phyloP scores from a whole-genome alignment of 352 stramenopile genomes.

The Pythium phragmiticola region DNA sequence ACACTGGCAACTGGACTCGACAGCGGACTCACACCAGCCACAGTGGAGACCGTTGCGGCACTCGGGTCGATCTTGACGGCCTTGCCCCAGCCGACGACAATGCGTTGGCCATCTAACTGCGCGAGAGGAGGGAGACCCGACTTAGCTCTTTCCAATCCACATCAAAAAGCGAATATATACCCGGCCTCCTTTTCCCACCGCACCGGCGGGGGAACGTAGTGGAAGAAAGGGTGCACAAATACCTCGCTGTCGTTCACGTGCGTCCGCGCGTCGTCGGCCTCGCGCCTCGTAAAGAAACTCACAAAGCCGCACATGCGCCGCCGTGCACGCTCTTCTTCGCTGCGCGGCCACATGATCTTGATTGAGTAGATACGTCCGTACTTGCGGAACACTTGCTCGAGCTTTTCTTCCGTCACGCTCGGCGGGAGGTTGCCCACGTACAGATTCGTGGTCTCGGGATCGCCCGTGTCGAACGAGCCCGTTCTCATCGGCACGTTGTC shows the following conservation, averaged over 20 bases:
- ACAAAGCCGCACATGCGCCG: conserved; percentile 95
- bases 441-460: conserved; percentile 91
- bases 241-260: conserved; percentile 74
- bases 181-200: not conserved
- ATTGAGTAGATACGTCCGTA: conserved; percentile 94
- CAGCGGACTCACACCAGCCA: not conserved
- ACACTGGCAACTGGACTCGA: not conserved
- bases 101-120: conserved; percentile 69
- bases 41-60: conserved; percentile 1
- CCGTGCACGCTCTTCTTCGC: conserved; percentile 88
- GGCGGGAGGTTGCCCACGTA: conserved; percentile 94
- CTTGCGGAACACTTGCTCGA: conserved; percentile 85
- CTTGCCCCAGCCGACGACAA: conserved; percentile 82
- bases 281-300: conserved; percentile 86
- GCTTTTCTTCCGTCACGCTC: conserved; percentile 90
- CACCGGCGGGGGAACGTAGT: not conserved
- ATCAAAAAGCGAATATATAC: not conserved
- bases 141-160: conserved; percentile 9
- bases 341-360: conserved; percentile 99
- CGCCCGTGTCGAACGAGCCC: conserved; percentile 83
- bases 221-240: conserved; percentile 2
- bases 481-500: conserved; percentile 29
- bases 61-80: conserved; percentile 65
- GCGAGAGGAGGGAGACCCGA: conserved; percentile 4
- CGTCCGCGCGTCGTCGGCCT: conserved; percentile 83